A percentile compares a stretch with the other conserved stretches of the same genome.
These are phyloP conservation scores for Scedosporium boydii DNA, from an alignment of 2,329 filamentous ascomycete species.

Conservation along the genomic window DNA sequence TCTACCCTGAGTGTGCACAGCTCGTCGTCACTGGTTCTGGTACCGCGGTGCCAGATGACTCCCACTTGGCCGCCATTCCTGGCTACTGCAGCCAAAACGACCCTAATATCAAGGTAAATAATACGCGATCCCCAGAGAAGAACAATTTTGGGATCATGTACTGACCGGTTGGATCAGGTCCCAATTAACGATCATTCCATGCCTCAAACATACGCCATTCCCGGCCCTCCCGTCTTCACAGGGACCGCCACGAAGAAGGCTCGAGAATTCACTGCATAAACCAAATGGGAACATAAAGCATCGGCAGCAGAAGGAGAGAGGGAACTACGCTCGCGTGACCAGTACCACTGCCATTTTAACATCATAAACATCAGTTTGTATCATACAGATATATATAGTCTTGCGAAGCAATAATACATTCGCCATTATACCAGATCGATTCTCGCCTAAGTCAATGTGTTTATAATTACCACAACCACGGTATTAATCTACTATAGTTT, in stretches of 20 bases:
- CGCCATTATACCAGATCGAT: no score
- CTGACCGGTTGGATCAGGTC: conserved; percentile 7
- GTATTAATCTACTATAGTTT: no score
- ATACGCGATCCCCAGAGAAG: conserved; percentile 10
- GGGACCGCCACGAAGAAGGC: conserved; percentile 10
- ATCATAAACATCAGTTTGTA: no score
- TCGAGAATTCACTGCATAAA: conserved; percentile 8
- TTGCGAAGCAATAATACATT: no score
- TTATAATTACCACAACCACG: no score
- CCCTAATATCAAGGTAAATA: conserved; percentile 34
- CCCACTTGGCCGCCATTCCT: conserved; percentile 26
- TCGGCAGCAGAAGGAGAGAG: no score
- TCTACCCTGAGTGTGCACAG: conserved; percentile 51
- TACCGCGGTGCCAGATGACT: conserved; percentile 15
- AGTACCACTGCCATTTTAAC: no score
- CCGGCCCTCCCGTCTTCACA: conserved; percentile 11
- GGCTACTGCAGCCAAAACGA: conserved; percentile 38
- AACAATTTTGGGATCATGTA: background rate
- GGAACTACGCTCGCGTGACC: no score
- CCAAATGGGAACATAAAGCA: no score
- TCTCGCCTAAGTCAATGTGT: no score
- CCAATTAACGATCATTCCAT: conserved; percentile 11
- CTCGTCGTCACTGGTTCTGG: conserved; percentile 45
- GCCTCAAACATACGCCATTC: conserved; percentile 12
- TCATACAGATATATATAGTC: no score